Percentiles rank a stretch among this genome's conserved stretches.
Conservation (phyloP, 805 yeast species). For the Candida wancherniae region DNA sequence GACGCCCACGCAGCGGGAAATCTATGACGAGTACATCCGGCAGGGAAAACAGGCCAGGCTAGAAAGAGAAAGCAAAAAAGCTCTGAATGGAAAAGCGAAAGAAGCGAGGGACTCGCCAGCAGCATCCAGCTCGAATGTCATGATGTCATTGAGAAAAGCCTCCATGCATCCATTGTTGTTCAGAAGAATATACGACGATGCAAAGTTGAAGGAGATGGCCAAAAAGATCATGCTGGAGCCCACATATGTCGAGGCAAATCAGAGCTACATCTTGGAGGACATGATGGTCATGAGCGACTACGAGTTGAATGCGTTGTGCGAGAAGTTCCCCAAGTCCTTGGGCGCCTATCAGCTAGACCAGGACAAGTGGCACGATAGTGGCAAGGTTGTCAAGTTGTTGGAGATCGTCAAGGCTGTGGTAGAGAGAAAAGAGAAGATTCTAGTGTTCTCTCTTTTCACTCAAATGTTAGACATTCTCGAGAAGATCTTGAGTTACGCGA, state of each 20-base stretch:
- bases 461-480: slow-evolving; percentile 89
- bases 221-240: slow-evolving; percentile 76
- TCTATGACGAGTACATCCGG: slow-evolving; percentile 60
- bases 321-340: slow-evolving; percentile 64
- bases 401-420: slow-evolving; percentile 56
- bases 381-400: slow-evolving; percentile 61
- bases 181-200: slow-evolving; percentile 58
- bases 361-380: slow-evolving; percentile 59
- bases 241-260: slow-evolving; percentile 73
- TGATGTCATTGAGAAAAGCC: slow-evolving; percentile 89
- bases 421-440: slow-evolving; percentile 58
- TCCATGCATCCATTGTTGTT: slow-evolving; percentile 88
- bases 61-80: slow-evolving; percentile 43
- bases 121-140: slow-evolving; percentile 56
- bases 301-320: slow-evolving; percentile 74
- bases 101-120: slow-evolving; percentile 28
- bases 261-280: slow-evolving; percentile 78
- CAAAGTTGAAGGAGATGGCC: slow-evolving; percentile 60
- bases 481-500: slow-evolving; percentile 56
- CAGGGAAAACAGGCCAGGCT: slow-evolving; percentile 35
- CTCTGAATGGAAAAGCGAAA: slow-evolving; percentile 32
- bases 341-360: slow-evolving; percentile 49
- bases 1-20: slow-evolving; percentile 46
- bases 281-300: slow-evolving; percentile 93
- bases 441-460: slow-evolving; percentile 88